Evolutionary conservation across 164 flowering plant genomes (phyloP).

Genomic region (Buxus sempervirens): DNA sequence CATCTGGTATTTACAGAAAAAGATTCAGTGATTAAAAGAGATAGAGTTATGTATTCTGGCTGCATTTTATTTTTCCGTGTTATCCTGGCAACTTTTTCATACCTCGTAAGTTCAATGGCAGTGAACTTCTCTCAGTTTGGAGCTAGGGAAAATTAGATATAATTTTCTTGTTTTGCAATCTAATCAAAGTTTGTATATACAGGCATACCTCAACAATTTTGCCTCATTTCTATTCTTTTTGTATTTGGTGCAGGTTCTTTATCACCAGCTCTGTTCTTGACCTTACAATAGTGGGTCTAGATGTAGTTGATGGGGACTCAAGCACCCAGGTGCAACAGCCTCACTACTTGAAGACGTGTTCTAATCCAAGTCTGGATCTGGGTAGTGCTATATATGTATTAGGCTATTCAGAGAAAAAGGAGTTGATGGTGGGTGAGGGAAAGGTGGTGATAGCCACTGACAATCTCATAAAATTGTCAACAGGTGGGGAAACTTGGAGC

Average conservation of each 20-base stretch:
- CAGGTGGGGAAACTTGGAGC: slow-evolving; percentile 79
- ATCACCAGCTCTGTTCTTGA: slow-evolving; percentile 93
- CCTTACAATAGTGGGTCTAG: slow-evolving; percentile 90
- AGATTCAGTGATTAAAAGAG: no score
- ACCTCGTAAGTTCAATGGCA: background rate
- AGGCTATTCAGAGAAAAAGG: slow-evolving; percentile 64
- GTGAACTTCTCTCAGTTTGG: background rate
- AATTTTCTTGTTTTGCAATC: background rate
- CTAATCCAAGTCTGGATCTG: slow-evolving; percentile 72
- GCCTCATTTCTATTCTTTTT: slow-evolving; percentile 4
- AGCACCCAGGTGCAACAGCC: slow-evolving; percentile 56
- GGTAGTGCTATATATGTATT: slow-evolving; percentile 77
- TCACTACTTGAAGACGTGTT: slow-evolving; percentile 76
- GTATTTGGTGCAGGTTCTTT: slow-evolving; percentile 65
- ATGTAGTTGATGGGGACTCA: slow-evolving; percentile 67
- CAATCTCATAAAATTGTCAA: slow-evolving; percentile 85
- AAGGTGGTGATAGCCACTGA: slow-evolving; percentile 97
- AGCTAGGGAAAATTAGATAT: background rate
- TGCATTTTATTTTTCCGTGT: background rate
- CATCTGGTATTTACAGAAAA: no score
- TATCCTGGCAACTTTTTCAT: background rate
- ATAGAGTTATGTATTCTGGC: no score
- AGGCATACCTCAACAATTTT: background rate
- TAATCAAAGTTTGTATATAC: background rate
- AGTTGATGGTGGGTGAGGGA: slow-evolving; percentile 81